phyloP scores from a whole-genome alignment of 805 yeast genomes.

The Candida michaelii region DNA sequence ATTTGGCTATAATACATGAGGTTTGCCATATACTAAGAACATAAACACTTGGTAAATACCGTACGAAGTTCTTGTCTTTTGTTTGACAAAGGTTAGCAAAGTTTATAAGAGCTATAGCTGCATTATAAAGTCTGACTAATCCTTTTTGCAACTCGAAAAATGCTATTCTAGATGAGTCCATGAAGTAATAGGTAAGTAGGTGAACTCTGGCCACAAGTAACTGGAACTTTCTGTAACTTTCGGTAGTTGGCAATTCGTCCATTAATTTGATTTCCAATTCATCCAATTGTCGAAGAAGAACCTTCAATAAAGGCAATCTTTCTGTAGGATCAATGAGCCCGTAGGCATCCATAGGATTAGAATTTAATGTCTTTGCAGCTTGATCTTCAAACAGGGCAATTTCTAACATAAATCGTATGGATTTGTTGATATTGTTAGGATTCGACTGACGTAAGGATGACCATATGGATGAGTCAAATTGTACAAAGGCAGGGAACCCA shows the following conservation, averaged over 20 bases:
- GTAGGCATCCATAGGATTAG: slow-evolving; percentile 63
- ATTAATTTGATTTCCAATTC: slow-evolving; percentile 63
- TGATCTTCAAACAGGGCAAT: slow-evolving; percentile 86
- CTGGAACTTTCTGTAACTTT: slow-evolving; percentile 68
- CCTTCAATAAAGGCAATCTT: slow-evolving; percentile 69
- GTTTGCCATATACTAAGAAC: slow-evolving; percentile 90
- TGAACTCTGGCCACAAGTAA: slow-evolving; percentile 78
- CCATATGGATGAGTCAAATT: slow-evolving; percentile 70
- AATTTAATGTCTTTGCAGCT: slow-evolving; percentile 71
- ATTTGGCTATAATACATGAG: slow-evolving; percentile 75
- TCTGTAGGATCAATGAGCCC: slow-evolving; percentile 69
- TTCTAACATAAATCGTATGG: slow-evolving; percentile 75
- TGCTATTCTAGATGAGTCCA: slow-evolving; percentile 57
- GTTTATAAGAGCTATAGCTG: slow-evolving; percentile 67
- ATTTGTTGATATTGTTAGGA: slow-evolving; percentile 47
- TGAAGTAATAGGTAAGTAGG: slow-evolving; percentile 74
- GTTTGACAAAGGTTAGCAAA: slow-evolving; percentile 66
- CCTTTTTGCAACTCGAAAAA: slow-evolving; percentile 69
- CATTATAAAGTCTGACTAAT: slow-evolving; percentile 72
- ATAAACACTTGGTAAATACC: slow-evolving; percentile 80
- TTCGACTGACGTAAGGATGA: slow-evolving; percentile 48
- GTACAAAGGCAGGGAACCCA: slow-evolving; percentile 92
- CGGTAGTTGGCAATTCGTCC: slow-evolving; percentile 39
- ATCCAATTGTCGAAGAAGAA: slow-evolving; percentile 70
- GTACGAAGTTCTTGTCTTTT: slow-evolving; percentile 61